phyloP scores from a whole-genome alignment of 1,284 basidiomycete genomes.

The Apiotrichum akiyoshidainum region DNA sequence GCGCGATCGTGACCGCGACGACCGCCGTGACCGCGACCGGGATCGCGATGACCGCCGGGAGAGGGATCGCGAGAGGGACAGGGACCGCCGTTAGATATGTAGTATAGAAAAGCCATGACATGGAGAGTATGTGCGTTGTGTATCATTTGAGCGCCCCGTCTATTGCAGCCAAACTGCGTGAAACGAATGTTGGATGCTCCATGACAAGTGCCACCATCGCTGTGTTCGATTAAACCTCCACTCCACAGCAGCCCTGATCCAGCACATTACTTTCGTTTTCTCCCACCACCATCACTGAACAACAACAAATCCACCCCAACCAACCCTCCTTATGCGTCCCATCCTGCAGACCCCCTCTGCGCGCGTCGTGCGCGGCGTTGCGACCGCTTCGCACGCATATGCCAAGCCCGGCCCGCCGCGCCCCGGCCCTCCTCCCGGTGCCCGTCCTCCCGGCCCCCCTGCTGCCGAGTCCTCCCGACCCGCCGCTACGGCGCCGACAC shows the following conservation, averaged over 20 bases:
- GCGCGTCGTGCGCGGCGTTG: constrained; percentile 4
- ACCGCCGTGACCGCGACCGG: neutral
- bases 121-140: neutral
- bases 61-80: neutral
- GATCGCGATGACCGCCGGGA: neutral
- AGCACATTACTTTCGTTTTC: neutral
- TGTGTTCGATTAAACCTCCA: too few relatives aligned
- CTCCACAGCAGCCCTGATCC: too few relatives aligned
- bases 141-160: neutral
- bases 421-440: constrained; percentile 5
- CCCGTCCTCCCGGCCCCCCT: constrained; percentile 6
- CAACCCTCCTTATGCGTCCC: neutral
- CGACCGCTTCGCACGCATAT: constrained; percentile 24
- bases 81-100: constrained; percentile 6
- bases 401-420: constrained; percentile 10
- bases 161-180: too few relatives aligned
- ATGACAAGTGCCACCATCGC: too few relatives aligned
- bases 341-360: neutral
- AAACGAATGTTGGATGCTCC: too few relatives aligned
- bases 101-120: neutral
- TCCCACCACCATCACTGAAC: too few relatives aligned
- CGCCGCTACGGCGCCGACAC: constrained; percentile 4
- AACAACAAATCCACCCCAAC: neutral
- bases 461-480: constrained; percentile 1
- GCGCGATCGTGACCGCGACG: neutral